phyloP scores from a whole-genome alignment of 495 filamentous ascomycete genomes.

The Annulohypoxylon bovei region DNA sequence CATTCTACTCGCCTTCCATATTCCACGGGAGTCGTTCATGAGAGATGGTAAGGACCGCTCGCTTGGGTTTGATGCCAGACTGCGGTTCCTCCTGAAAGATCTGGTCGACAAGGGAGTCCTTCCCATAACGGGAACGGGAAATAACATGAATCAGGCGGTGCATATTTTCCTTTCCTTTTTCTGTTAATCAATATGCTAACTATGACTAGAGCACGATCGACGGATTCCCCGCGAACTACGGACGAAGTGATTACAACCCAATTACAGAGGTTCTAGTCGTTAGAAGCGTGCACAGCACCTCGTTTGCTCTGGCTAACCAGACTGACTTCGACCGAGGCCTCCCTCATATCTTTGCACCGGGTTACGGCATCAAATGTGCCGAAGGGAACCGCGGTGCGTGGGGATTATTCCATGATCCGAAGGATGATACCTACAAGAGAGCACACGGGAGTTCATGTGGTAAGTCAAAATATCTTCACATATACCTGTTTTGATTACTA shows the following conservation, averaged over 20 bases:
- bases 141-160: too few species aligned
- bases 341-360: not conserved
- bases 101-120: not conserved
- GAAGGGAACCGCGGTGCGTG: not conserved
- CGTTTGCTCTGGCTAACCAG: not conserved
- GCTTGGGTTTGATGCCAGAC: not conserved
- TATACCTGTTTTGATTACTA: not conserved
- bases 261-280: conserved; percentile 2
- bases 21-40: not conserved
- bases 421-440: too few species aligned
- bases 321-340: conserved; percentile 1
- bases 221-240: not conserved
- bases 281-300: not conserved
- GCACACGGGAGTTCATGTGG: not conserved
- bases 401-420: not conserved
- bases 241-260: not conserved
- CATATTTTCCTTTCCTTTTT: too few species aligned
- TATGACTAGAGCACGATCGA: not conserved
- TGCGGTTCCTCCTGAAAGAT: not conserved
- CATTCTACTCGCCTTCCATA: not conserved
- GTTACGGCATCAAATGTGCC: not conserved
- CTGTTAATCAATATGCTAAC: not conserved
- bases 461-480: not conserved
- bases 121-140: not conserved
- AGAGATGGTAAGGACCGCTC: not conserved